Evolutionary conservation across 1,139 yeast genomes (phyloP).

Genomic region (Saccharomyces hybrid): DNA sequence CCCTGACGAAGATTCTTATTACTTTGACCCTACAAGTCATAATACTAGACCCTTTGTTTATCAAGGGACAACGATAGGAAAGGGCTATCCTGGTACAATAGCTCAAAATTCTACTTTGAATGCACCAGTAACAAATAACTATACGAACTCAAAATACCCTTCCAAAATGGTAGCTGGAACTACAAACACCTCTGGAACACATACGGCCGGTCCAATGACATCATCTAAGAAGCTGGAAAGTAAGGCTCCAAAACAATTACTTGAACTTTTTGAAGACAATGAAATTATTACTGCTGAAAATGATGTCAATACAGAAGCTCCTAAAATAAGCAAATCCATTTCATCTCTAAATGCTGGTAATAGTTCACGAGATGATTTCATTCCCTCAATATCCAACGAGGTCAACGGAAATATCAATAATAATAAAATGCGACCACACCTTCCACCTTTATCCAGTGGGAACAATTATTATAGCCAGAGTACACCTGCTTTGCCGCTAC

Average conservation of each 20-base stretch:
- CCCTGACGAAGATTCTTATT: constrained; percentile 32
- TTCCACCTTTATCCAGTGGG: not conserved
- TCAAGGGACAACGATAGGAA: constrained; percentile 31
- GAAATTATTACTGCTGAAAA: constrained; percentile 17
- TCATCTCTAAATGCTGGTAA: constrained; percentile 12
- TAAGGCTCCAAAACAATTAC: constrained; percentile 64
- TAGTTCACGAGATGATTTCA: constrained; percentile 3
- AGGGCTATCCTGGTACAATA: constrained; percentile 22
- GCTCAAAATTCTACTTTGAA: constrained; percentile 23
- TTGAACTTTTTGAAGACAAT: constrained; percentile 56
- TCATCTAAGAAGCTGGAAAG: constrained; percentile 25
- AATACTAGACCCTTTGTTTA: constrained; percentile 23
- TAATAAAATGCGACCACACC: constrained; percentile 3
- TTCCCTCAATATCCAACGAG: not conserved
- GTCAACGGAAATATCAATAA: not conserved
- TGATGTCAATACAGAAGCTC: constrained; percentile 16
- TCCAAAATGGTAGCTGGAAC: constrained; percentile 21
- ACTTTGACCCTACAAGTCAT: constrained; percentile 23
- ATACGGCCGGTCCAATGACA: constrained; percentile 11
- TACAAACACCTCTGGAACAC: constrained; percentile 21
- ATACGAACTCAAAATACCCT: constrained; percentile 22
- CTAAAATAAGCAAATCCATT: constrained; percentile 15
- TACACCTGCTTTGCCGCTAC: constrained; percentile 24
- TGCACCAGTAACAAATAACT: constrained; percentile 21
- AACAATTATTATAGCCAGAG: constrained; percentile 23